A percentile compares a stretch with the other conserved stretches of the same genome.
phyloP scores from a whole-genome alignment of 345 rosid genomes.

The Boechera divaricarpa region DNA sequence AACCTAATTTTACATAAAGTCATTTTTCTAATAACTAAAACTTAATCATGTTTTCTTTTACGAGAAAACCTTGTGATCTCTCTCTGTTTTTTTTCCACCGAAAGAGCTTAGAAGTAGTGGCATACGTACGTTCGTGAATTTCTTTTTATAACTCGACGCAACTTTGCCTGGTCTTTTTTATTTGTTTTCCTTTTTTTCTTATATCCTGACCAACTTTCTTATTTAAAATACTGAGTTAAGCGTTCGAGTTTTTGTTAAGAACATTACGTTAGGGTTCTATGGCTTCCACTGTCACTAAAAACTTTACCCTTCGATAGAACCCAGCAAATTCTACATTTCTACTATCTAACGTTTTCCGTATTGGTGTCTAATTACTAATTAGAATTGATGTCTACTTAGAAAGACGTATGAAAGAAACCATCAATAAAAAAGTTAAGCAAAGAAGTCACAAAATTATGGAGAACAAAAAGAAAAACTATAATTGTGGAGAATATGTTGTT shows the following conservation, averaged over 20 bases:
- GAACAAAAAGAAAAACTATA: neutral
- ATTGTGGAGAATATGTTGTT: neutral
- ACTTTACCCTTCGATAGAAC: neutral
- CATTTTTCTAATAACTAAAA: neutral
- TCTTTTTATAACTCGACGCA: neutral
- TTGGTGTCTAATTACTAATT: neutral
- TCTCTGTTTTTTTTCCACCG: neutral
- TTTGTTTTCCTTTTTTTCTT: neutral
- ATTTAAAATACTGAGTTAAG: neutral
- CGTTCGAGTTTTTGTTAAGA: neutral
- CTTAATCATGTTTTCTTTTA: neutral
- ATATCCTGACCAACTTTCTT: neutral
- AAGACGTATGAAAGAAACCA: neutral
- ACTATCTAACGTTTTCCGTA: slow-evolving; percentile 1
- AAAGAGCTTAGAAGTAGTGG: neutral
- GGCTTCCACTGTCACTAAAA: neutral
- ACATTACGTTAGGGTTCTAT: neutral
- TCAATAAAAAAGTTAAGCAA: neutral
- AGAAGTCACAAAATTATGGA: neutral
- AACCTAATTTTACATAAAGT: neutral
- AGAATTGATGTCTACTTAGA: neutral
- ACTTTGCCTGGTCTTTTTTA: neutral
- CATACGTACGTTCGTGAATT: neutral
- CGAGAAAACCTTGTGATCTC: neutral
- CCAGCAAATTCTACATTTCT: neutral